phyloP scores from a whole-genome alignment of 306 rosid species.

The Fragaria nilgerrensis region DNA sequence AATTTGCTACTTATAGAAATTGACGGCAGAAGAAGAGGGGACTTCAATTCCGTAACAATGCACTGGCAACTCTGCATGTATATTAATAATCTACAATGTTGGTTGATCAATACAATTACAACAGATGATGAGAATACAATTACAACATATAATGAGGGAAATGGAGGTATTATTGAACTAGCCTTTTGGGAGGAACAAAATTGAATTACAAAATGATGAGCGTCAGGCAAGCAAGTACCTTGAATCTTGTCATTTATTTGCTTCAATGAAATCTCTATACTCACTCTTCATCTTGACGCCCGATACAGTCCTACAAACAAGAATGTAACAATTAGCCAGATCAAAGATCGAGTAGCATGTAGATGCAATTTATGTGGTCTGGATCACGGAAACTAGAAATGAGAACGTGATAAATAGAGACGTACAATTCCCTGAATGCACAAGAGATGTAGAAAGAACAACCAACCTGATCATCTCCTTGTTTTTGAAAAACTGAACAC shows the following conservation, averaged over 20 bases:
- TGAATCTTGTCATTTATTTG: constrained; percentile 52
- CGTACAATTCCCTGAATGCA: not conserved
- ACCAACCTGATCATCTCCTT: constrained; percentile 81
- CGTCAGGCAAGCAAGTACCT: not conserved
- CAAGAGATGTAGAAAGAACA: constrained; percentile 8
- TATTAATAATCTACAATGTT: constrained; percentile 24
- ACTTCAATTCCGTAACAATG: not conserved
- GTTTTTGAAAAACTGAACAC: constrained; percentile 91
- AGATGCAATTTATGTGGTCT: not conserved
- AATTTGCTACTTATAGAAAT: not conserved
- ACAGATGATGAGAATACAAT: constrained; percentile 14
- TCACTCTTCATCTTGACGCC: constrained; percentile 96
- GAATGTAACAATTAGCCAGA: constrained; percentile 5
- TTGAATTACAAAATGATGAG: constrained; percentile 41
- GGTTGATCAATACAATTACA: constrained; percentile 20
- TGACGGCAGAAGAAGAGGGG: not conserved
- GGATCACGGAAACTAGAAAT: not conserved
- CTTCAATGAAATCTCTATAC: constrained; percentile 77
- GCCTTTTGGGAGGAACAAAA: constrained; percentile 51
- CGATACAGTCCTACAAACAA: constrained; percentile 61
- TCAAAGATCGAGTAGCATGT: constrained; percentile 9
- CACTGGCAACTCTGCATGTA: constrained; percentile 22
- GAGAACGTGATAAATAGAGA: not conserved
- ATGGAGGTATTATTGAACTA: constrained; percentile 46
- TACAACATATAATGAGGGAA: constrained; percentile 24